Conservation (phyloP, 371 early-diverging fungal genomes). For the Dinochytrium kinnereticum region DNA sequence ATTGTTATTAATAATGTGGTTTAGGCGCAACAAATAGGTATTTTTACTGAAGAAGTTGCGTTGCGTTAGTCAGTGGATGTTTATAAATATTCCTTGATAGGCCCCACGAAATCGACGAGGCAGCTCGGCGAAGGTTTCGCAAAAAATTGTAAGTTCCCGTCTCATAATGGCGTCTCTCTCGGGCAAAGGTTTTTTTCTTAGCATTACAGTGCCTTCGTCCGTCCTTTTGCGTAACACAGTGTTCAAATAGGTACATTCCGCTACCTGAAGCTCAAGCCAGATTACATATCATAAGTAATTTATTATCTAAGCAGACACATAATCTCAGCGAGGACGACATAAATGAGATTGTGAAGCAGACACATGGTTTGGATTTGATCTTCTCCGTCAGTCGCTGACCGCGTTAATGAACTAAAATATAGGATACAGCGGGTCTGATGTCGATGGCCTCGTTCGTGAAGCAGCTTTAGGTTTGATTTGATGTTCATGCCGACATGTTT, state of each 20-base stretch:
- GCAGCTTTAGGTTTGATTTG: slow-evolving; percentile 60
- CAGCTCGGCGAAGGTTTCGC: slow-evolving; percentile 73
- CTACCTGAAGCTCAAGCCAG: slow-evolving; percentile 82
- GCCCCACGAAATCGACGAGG: slow-evolving; percentile 91
- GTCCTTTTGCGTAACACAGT: no score
- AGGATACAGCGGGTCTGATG: slow-evolving; percentile 90
- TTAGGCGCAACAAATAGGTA: slow-evolving; percentile 60
- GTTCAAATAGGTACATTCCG: slow-evolving; percentile 72
- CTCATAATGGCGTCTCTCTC: no score
- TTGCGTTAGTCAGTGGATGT: no score
- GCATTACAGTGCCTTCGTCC: background rate
- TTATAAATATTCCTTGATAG: no score
- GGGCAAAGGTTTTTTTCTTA: no score
- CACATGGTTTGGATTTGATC: slow-evolving; percentile 69
- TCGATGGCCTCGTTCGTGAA: slow-evolving; percentile 88
- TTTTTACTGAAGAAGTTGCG: no score
- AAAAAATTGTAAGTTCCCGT: slow-evolving; percentile 69
- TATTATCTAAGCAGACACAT: slow-evolving; percentile 65
- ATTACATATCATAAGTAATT: slow-evolving; percentile 64
- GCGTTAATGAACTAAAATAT: background rate
- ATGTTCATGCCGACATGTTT: background rate
- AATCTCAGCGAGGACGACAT: slow-evolving; percentile 66
- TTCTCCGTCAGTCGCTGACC: slow-evolving; percentile 44
- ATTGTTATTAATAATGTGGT: background rate
- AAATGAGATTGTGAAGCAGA: slow-evolving; percentile 58